Base-by-base conservation (phyloP, 1,139 yeast species). In the Yamadazyma siamensis region DNA sequence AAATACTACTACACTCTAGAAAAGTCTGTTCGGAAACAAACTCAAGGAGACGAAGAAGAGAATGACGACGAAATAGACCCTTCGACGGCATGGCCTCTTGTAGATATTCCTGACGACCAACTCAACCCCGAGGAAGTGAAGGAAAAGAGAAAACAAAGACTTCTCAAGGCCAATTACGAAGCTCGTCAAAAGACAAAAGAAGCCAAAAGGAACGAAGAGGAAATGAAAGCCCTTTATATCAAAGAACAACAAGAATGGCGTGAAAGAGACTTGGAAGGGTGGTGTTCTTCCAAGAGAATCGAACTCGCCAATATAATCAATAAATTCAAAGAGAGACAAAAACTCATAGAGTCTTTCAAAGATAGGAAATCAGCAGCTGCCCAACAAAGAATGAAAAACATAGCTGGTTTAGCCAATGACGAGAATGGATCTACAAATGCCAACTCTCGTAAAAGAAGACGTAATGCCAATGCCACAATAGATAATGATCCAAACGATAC, bases 401-500 rank as follows among this genome's bases (percentile, higher is more conserved):
- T 91, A 33, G 95, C 97, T 0, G 83, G 84, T 12, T 68, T 91
- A 39, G 96, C 96, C 1, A 77, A 84, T 34, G 95, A 86, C 44
- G 78, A 76, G 46, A 54, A 49, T 19, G 74, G 70, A 3, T 54
- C 65, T 10, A 59, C 67, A 5, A 49, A 60, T 17, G 61, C 68
- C 1, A 55, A 55, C 13, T 52, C 65, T 4, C 53, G 71, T 35
- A 65, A 62, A 37, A 70, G 82, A 49, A 72, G 77, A 38, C 68
- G 82, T 42, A 73, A 69, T 34, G 69, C 59, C 5, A 70, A 66
- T 34, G 72, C 80, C 0, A 77, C 88, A 1, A 83, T 84, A 26
- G 96, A 86, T 49, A 87, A 85, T 49, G 96, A 87, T 52, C 95
- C 94, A 9, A 88, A 81, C 49, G 97, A 89, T 56, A 87, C 89